These are phyloP conservation scores for Coix lacrymajobi DNA, from an alignment of 176 grass and related monocot genomes.

Conservation along the genomic window DNA sequence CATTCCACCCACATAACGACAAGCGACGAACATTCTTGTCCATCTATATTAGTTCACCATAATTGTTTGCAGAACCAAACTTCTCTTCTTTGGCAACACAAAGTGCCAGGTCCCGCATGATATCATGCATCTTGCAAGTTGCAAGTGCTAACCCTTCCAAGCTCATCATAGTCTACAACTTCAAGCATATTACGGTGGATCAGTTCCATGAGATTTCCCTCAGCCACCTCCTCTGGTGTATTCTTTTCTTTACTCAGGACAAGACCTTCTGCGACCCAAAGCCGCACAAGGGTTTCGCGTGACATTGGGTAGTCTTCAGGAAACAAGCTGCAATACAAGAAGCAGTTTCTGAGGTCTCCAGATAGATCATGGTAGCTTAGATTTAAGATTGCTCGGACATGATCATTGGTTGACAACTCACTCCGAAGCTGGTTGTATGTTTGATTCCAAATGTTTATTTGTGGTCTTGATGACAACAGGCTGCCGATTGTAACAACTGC, in stretches of 20 bases:
- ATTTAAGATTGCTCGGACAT: constrained; percentile 25
- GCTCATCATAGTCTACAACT: constrained; percentile 15
- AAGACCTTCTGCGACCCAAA: constrained; percentile 53
- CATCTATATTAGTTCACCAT: neutral
- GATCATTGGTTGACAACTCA: constrained; percentile 27
- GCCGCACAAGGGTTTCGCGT: constrained; percentile 45
- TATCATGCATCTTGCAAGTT: constrained; percentile 41
- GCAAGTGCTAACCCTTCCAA: constrained; percentile 14
- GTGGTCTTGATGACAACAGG: constrained; percentile 38
- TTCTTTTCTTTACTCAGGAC: constrained; percentile 22
- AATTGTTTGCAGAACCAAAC: constrained; percentile 11
- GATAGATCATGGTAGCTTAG: constrained; percentile 21
- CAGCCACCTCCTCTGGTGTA: constrained; percentile 46
- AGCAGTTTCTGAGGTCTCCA: constrained; percentile 38
- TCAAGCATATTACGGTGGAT: constrained; percentile 42
- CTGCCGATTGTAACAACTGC: constrained; percentile 45
- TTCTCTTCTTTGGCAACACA: constrained; percentile 26
- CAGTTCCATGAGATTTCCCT: constrained; percentile 40
- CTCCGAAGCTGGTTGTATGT: constrained; percentile 42
- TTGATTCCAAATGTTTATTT: constrained; percentile 31
- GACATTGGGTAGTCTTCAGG: constrained; percentile 36
- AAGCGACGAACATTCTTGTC: constrained; percentile 20
- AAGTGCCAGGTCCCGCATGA: constrained; percentile 30
- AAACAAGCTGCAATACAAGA: constrained; percentile 51
- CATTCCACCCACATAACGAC: constrained; percentile 17